Evolutionary conservation across 2,329 filamentous ascomycete genomes (phyloP), one percentile per base, ranked within the genome.

Genomic region (Incumbomyces delicatus): DNA sequence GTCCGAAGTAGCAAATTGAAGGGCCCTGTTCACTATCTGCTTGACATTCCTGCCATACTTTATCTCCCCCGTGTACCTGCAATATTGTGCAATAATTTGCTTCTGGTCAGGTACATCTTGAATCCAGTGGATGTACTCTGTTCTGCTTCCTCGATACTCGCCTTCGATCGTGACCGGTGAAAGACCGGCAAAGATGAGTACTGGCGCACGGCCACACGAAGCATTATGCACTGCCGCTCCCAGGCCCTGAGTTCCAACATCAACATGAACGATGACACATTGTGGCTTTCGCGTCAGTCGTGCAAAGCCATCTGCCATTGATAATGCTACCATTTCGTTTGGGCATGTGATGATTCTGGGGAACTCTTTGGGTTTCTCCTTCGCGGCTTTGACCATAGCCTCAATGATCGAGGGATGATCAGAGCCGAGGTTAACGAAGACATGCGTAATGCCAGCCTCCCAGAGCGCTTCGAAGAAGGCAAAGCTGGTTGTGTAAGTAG

Each of bases 111-210:
- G 85, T 2, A 88, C 82, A 63, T 90, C 84, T 58, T 90, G 85
- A 29, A 89, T 83, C 84, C 85, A 90, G 62, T 90, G 85, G 55
- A 88, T 89, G 61, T 86, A 89, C 64, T 90, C 86, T 1, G 84
- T 88, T 45, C 85, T 73, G n/a, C 76, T 81, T 11, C 85, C 85
- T 1, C 81, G 75, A 66, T 84, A 78, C 64, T 90, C 85, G 13
- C 85, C 85, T 57, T 88, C 83, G 27, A 82, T 74, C 0, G 85
- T 89, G 60, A 80, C 86, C 0, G 85, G 86, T 10, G 80, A 85
- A 13, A 89, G 67, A 3, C 85, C 85, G 1, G 85, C 85, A 57
- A 90, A 89, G 47, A 90, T 79, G 38, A 90, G 65, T 3, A 90
- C 79, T 0, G 86, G 85, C 0, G 81, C 81, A 41, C 85, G 76